Conservation (phyloP, 1,284 basidiomycete species). For the Heterobasidion parviporum region DNA sequence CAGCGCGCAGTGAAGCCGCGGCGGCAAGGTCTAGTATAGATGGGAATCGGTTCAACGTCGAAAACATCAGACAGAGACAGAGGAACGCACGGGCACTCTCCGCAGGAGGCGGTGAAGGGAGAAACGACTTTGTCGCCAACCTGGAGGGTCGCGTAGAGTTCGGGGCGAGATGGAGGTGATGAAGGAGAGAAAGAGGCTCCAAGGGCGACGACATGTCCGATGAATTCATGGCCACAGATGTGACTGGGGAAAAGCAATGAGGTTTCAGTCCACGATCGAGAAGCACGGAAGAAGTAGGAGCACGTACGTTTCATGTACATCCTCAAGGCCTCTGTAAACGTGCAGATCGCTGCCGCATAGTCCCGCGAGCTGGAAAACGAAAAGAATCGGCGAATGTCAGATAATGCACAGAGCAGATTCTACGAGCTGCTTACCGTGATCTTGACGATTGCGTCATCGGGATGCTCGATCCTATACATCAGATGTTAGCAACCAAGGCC, state of each 20-base stretch:
- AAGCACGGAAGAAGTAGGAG: neutral
- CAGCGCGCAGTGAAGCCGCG: conserved; percentile 76
- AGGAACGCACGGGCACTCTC: conserved; percentile 64
- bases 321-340: conserved; percentile 28
- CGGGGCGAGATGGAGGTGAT: conserved; percentile 38
- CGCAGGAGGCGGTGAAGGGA: conserved; percentile 81
- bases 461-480: conserved; percentile 46
- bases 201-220: conserved; percentile 70
- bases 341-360: conserved; percentile 84
- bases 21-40: conserved; percentile 55
- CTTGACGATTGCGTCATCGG: conserved; percentile 71
- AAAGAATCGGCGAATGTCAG: neutral
- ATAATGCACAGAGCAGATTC: neutral
- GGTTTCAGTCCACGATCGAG: neutral
- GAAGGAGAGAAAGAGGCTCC: conserved; percentile 51
- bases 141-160: conserved; percentile 58
- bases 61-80: neutral
- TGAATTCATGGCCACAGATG: conserved; percentile 76
- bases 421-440: conserved; percentile 36
- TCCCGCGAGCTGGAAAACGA: conserved; percentile 47
- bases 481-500: neutral
- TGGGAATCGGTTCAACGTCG: neutral
- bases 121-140: conserved; percentile 82
- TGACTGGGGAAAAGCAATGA: conserved; percentile 29
- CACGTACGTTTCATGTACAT: conserved; percentile 5